These are phyloP conservation scores for Calonectria hongkongensis DNA, from an alignment of 2,329 filamentous ascomycete species.

Conservation along the genomic window DNA sequence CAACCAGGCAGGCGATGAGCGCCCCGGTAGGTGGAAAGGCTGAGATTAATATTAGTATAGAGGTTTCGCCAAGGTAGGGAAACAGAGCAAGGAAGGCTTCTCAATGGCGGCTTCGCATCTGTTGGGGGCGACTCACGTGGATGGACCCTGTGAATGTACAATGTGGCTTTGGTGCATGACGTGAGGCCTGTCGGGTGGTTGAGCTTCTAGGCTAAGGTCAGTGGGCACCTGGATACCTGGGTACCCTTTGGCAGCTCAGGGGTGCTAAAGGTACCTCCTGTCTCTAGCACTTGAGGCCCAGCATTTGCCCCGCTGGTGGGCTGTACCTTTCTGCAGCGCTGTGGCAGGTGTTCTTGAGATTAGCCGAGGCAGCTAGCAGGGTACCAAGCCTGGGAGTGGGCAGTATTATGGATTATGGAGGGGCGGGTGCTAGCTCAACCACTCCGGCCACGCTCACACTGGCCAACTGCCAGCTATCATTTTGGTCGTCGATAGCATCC, in stretches of 20 bases:
- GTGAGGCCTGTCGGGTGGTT: conserved; percentile 23
- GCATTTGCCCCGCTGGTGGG: conserved; percentile 6
- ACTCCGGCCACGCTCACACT: conserved; percentile 15
- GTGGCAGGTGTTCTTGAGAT: conserved; percentile 2
- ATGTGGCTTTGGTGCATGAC: conserved; percentile 36
- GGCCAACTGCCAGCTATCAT: conserved; percentile 23
- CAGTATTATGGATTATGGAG: conserved; percentile 23
- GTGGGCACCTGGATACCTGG: not conserved
- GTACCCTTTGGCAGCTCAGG: no score
- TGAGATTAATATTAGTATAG: conserved; percentile 31
- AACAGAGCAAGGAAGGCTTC: conserved; percentile 10
- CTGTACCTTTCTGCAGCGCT: not conserved
- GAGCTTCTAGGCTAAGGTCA: conserved; percentile 14
- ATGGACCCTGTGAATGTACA: conserved; percentile 31
- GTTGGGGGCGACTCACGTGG: conserved; percentile 38
- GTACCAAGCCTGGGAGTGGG: not conserved
- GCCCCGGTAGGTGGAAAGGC: conserved; percentile 29
- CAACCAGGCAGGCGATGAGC: conserved; percentile 17
- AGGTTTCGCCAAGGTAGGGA: conserved; percentile 24
- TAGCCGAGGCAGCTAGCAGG: conserved; percentile 24
- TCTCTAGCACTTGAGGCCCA: not conserved
- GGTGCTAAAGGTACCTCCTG: not conserved
- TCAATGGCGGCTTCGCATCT: conserved; percentile 21
- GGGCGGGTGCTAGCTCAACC: conserved; percentile 28
- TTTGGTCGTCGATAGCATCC: conserved; percentile 9